Conservation (phyloP, 768 basidiomycete genomes). For the Collybiopsis confluens region DNA sequence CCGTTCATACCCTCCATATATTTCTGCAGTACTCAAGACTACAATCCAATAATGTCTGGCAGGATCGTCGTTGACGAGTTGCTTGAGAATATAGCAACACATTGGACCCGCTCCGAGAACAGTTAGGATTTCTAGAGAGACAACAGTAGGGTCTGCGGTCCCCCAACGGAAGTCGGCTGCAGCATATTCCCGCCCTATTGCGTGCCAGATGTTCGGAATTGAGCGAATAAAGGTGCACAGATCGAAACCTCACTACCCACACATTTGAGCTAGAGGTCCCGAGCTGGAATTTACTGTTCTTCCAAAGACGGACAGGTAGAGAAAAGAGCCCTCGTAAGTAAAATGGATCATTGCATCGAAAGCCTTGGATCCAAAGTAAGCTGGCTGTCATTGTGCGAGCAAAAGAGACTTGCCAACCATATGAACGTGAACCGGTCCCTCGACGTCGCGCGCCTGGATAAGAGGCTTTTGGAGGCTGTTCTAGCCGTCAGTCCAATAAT, state of each 20-base stretch:
- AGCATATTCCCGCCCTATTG: slow-evolving; percentile 75
- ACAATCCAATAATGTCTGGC: slow-evolving; percentile 78
- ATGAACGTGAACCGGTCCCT: slow-evolving; percentile 70
- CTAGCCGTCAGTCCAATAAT: slow-evolving; percentile 48
- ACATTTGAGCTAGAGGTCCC: slow-evolving; percentile 70
- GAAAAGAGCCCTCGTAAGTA: slow-evolving; percentile 74
- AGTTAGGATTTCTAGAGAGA: slow-evolving; percentile 80
- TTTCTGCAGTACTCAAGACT: slow-evolving; percentile 68
- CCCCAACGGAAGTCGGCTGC: slow-evolving; percentile 83
- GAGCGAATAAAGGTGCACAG: background rate
- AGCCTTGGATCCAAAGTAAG: slow-evolving; percentile 35
- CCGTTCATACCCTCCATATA: slow-evolving; percentile 67
- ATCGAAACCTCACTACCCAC: slow-evolving; percentile 39
- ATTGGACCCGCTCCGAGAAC: slow-evolving; percentile 75
- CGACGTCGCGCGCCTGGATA: slow-evolving; percentile 61
- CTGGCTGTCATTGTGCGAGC: background rate
- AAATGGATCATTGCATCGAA: slow-evolving; percentile 83
- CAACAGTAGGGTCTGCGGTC: slow-evolving; percentile 68
- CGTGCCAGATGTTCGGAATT: background rate
- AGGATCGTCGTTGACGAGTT: slow-evolving; percentile 60
- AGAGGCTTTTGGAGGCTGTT: slow-evolving; percentile 45
- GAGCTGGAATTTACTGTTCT: slow-evolving; percentile 63
- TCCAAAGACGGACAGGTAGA: slow-evolving; percentile 74
- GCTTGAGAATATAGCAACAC: slow-evolving; percentile 66
- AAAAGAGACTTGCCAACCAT: slow-evolving; percentile 56